Base-by-base conservation (phyloP, 2,329 filamentous ascomycete species). In the Hirsutella thompsonii region DNA sequence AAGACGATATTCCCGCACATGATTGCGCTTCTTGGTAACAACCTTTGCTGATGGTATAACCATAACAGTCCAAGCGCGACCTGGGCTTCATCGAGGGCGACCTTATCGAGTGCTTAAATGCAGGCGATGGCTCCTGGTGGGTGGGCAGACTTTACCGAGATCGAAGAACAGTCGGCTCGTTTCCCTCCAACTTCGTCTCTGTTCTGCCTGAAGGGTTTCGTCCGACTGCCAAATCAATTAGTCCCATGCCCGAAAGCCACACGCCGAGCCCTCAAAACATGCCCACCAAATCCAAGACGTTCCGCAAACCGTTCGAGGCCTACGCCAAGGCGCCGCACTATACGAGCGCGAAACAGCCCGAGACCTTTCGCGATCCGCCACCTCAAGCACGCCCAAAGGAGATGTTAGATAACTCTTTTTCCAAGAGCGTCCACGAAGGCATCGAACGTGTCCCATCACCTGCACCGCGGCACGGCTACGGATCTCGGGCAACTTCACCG, bases 71-170 rank as follows among this genome's bases (percentile, higher is more conserved):
- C 20, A 94, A 94, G 68, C 80, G 83, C 60, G 92, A 98, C 58
- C 73, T 98, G 43, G 92, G 92, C 14, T 98, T 98, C 62, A 83
- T 98, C 51, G 92, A 98, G 62, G 92, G 92, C 48, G 92, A 98
- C 63, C 65, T 98, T 50, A 98, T 98, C 59, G 92, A 98, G 74
- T 95, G 90, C 56, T 72, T 98, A 40, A 98, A 98, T 60, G 92
- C 92, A 18, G 92, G 92, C 47, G 92, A 98, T 64, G 92, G 92
- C 40, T 89, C 86, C 37, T 98, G 92, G 92, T 98, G 92, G 92
- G 94, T 89, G 64, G 92, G 92, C 37, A 79, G 90, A 47, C 66
- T 98, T 56, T 85, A 81, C 56, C 79, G 92, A 52, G 92, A 98
- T 63, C 82, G 84, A 60, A 79, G 89, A 55, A 88, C 90, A 54